Base-by-base conservation (phyloP, 2,329 filamentous ascomycete species). In the Aurifilum marmelostoma region DNA sequence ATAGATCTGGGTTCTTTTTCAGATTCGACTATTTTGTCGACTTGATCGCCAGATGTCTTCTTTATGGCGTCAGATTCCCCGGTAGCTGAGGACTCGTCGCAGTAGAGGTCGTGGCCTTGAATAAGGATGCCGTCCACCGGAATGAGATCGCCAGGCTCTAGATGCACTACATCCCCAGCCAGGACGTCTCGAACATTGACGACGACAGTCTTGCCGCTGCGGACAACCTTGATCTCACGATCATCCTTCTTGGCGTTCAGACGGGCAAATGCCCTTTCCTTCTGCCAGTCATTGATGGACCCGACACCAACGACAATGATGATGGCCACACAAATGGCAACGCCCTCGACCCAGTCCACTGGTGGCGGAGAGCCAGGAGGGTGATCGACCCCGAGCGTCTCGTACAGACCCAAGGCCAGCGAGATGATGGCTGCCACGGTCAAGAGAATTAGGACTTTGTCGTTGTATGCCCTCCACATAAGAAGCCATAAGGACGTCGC, bases 381-480 rank as follows among this genome's bases (percentile, higher is more conserved):
- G 61, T 82, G 81, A 62, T 81, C 67, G 71, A 82, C 73, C 27
- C 84, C 84, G 18, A 90, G 83, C 0, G 88, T 87, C 76, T 91
- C 86, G 74, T 93, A 93, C 1, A 93, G 80, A 12, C 91, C 91
- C 14, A 93, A 81, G 11, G 88, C 88, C 9, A 93, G 79, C 0
- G 90, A 93, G 14, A 93, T 84, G 14, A 89, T 81, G 1, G 91
- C 91, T 12, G 91, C 91, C 47, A 88, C 83, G 0, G 89, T 91
- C 69, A 93, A 80, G 7, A 93, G 79, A 52, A 93, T 89, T 52
- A 93, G 85, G 47, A 93, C 88, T 72, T 91, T 91, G 78, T 93
- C 91, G 73, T 92, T 91, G 77, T 91, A 92, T 2, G 90, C 89
- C 71, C 86, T 86, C 90, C 90, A 92, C 69, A 89, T 83, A 9